Evolutionary conservation across 2,329 filamentous ascomycete genomes (phyloP), one percentile per base, ranked within the genome.

Genomic region (Sclerotinia glacialis): DNA sequence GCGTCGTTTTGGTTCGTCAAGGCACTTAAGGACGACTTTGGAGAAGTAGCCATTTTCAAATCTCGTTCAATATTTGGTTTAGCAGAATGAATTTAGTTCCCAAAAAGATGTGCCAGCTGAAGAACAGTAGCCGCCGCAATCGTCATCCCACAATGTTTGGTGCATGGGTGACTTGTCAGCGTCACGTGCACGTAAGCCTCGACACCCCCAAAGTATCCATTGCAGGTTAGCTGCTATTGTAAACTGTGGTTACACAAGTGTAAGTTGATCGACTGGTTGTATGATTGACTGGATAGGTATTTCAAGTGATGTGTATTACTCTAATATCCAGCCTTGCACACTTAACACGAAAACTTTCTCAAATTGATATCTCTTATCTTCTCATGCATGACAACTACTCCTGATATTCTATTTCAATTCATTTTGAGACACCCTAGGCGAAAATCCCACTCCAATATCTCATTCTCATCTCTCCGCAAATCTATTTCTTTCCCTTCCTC

Each of bases 351-450:
- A 23, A 34, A 34, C 1, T 34, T 42, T 9, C 18, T 40, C 47
- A 52, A 42, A 40, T 53, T 63, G 47, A 52, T 63, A 63, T 63
- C 60, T 53, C n/a, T 52, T 4, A 0, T 37, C 34, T 16, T 14
- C 47, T 42, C 31, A 59, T n/a, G 11, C 8, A 34, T 59, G 37
- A 40, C 37, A 12, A 16, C 56, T 47, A 18, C 12, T n/a, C 26
- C 7, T 23, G 1, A 14, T 18, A 59, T 47, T 3, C 12, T 7
- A 18, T 18, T 18, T 1, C 26, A 31, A n/a, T 5, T 18, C 56
- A 47, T 31, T 31, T 31, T 9, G 4, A 47, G 11, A 16, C 26
- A 31, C 5, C 14, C 40, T 40, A 9, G 16, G 18, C 23, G 7
- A 21, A 4, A 14, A 21, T 26, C 2, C 14, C 18, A 44, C 6